phyloP scores from a whole-genome alignment of 768 basidiomycete genomes.

The Grammothele lineata region DNA sequence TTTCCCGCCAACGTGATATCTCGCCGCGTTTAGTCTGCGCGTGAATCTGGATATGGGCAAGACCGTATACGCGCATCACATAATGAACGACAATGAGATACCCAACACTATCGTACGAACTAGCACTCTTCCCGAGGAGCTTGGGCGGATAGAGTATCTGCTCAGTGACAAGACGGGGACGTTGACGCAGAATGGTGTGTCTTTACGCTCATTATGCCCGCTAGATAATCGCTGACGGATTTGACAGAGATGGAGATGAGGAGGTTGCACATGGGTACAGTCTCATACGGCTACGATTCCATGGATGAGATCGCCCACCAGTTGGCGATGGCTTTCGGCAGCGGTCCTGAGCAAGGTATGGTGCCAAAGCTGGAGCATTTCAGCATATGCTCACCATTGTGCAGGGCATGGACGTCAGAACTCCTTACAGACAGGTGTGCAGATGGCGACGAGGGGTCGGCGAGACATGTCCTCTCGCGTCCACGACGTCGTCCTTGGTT shows the following conservation, averaged over 20 bases:
- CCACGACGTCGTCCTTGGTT: conserved; percentile 86
- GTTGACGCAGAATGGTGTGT: conserved; percentile 89
- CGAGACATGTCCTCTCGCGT: conserved; percentile 94
- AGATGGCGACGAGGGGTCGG: conserved; percentile 81
- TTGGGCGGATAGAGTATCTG: conserved; percentile 92
- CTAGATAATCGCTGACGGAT: neutral
- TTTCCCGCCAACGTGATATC: neutral
- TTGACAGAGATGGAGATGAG: conserved; percentile 96
- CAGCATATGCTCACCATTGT: neutral
- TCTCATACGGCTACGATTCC: conserved; percentile 95
- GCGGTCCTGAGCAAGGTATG: conserved; percentile 54
- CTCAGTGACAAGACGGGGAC: conserved; percentile 98
- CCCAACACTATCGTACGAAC: conserved; percentile 95
- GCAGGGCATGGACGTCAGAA: conserved; percentile 26
- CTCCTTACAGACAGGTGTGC: conserved; percentile 69
- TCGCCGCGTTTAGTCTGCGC: conserved; percentile 60
- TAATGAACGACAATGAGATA: conserved; percentile 91
- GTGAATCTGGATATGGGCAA: conserved; percentile 99
- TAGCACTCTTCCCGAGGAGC: conserved; percentile 95
- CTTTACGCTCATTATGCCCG: no score
- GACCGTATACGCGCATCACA: conserved; percentile 94
- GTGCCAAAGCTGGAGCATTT: conserved; percentile 5
- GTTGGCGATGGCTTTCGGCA: conserved; percentile 79
- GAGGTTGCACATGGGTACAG: conserved; percentile 97
- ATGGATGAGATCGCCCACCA: conserved; percentile 99